Conservation (phyloP, 2,329 filamentous ascomycete species). For the Shiraia bambusicola region DNA sequence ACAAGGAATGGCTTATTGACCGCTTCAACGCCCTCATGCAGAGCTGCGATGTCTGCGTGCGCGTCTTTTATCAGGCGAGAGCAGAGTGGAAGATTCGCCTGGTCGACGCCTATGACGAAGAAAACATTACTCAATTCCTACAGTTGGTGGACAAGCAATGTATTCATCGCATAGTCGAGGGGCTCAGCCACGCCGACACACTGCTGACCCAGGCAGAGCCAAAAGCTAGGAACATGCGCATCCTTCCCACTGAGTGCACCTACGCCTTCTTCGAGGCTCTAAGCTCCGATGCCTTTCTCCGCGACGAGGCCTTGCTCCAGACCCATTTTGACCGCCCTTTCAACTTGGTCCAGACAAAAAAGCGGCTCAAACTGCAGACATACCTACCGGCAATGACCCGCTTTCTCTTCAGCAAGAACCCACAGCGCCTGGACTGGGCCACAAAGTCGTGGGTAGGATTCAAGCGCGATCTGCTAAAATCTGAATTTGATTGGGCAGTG, state of each 20-base stretch:
- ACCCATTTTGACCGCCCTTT: conserved; percentile 81
- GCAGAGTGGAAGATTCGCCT: conserved; percentile 45
- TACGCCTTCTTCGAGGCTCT: conserved; percentile 85
- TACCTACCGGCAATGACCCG: conserved; percentile 79
- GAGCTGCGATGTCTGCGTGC: conserved; percentile 53
- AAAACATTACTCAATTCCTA: conserved; percentile 49
- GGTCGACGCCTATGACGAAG: conserved; percentile 47
- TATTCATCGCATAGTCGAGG: conserved; percentile 46
- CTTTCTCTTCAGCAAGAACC: conserved; percentile 78
- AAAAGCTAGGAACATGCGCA: conserved; percentile 52
- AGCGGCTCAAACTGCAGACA: conserved; percentile 72
- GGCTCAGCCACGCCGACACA: conserved; percentile 46
- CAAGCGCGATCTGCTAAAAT: conserved; percentile 62
- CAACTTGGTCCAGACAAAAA: conserved; percentile 74
- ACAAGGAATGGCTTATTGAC: conserved; percentile 45
- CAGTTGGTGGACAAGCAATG: conserved; percentile 50
- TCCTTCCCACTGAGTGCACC: conserved; percentile 62
- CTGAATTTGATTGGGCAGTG: conserved; percentile 87
- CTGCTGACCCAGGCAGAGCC: conserved; percentile 50
- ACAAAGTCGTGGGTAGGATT: conserved; percentile 67
- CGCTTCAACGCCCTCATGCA: conserved; percentile 47
- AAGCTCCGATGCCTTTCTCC: conserved; percentile 78
- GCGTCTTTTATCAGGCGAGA: conserved; percentile 51
- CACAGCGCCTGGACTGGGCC: conserved; percentile 67
- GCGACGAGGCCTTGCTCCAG: conserved; percentile 54